Percentiles rank a stretch among this genome's conserved stretches.
Evolutionary conservation across 2,329 filamentous ascomycete species (phyloP).

Genomic region (Cytospora schulzeri): DNA sequence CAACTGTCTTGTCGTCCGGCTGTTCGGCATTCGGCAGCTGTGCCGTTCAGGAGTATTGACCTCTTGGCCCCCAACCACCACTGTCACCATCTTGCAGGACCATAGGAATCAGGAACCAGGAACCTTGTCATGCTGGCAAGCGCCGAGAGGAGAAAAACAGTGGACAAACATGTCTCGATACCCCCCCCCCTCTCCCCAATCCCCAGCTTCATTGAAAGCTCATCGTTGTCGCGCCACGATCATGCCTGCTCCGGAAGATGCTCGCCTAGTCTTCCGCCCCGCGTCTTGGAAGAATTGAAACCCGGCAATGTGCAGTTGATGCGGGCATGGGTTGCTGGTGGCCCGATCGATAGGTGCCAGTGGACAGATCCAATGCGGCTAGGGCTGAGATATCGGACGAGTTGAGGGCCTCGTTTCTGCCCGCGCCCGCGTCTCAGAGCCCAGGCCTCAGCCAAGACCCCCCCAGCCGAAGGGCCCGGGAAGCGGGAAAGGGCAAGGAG

Average conservation of each 20-base stretch:
- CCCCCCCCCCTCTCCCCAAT: too few species aligned
- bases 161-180: neutral
- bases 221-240: neutral
- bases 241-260: conserved; percentile 18
- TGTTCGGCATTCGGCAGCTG: neutral
- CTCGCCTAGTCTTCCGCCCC: neutral
- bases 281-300: neutral
- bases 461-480: conserved; percentile 1
- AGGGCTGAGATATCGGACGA: conserved; percentile 16
- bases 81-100: neutral
- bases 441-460: conserved; percentile 5
- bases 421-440: conserved; percentile 13
- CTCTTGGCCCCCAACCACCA: neutral
- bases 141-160: neutral
- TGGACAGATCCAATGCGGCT: conserved; percentile 21
- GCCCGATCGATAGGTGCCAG: neutral
- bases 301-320: neutral
- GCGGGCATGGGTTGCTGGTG: neutral
- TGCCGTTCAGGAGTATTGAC: neutral
- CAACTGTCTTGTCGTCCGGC: neutral
- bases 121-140: neutral
- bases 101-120: too few species aligned
- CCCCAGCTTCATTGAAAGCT: neutral
- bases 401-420: conserved; percentile 6
- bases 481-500: conserved; percentile 1